Percentiles rank a stretch among this genome's conserved stretches.
Conservation (phyloP, 768 basidiomycete genomes). For the Pleurotus pulmonarius region DNA sequence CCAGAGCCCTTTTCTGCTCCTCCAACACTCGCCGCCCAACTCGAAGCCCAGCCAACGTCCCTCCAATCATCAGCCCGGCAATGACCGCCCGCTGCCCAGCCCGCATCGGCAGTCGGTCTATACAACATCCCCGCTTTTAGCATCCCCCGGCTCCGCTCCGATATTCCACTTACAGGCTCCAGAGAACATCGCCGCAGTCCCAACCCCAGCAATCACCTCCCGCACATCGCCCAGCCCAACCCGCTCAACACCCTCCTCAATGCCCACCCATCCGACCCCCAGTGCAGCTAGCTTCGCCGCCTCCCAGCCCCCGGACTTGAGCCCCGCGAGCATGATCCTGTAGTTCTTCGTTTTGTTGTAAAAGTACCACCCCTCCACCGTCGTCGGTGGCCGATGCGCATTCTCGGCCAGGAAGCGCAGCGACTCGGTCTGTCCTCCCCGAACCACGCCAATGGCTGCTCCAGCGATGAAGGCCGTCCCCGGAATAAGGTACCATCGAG, state of each 20-base stretch:
- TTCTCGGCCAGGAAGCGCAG: conserved; percentile 91
- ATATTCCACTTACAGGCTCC: conserved; percentile 39
- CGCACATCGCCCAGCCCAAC: conserved; percentile 36
- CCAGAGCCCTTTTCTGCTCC: conserved; percentile 17
- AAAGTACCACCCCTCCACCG: conserved; percentile 90
- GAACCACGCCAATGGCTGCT: conserved; percentile 65
- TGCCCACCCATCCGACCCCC: conserved; percentile 38
- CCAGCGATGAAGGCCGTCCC: conserved; percentile 58
- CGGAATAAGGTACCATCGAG: conserved; percentile 61
- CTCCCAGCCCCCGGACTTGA: conserved; percentile 63
- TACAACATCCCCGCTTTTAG: neutral
- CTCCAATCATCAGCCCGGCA: conserved; percentile 59
- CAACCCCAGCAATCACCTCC: conserved; percentile 60
- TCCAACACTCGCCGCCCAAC: conserved; percentile 19
- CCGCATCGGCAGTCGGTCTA: conserved; percentile 59
- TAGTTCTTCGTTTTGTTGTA: conserved; percentile 98
- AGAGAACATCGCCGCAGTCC: conserved; percentile 57
- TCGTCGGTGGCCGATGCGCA: conserved; percentile 80
- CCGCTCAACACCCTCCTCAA: conserved; percentile 37
- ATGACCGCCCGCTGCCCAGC: conserved; percentile 41
- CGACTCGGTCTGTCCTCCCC: conserved; percentile 66
- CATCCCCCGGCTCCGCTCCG: no score
- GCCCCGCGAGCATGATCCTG: conserved; percentile 66
- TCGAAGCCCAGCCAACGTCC: conserved; percentile 41
- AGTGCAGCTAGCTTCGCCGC: conserved; percentile 42